These are phyloP conservation scores for Mycena rebaudengoi DNA, from an alignment of 768 basidiomycete genomes.

Conservation along the genomic window DNA sequence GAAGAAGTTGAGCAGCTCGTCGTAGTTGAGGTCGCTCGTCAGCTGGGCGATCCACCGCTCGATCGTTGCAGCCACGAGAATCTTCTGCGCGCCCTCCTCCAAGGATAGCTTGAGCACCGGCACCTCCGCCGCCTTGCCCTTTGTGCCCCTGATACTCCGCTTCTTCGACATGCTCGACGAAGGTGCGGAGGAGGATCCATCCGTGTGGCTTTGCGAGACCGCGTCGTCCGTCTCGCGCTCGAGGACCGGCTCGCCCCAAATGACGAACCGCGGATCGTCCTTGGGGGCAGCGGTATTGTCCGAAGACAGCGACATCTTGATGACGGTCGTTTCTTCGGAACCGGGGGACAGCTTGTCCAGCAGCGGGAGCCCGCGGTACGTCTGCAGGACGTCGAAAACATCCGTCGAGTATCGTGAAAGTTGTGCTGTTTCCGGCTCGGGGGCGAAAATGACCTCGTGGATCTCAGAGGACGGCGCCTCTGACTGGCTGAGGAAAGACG, in stretches of 20 bases:
- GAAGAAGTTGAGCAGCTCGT: constrained; percentile 90
- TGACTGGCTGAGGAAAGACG: constrained; percentile 23
- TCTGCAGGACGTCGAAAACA: constrained; percentile 84
- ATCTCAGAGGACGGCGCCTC: constrained; percentile 24
- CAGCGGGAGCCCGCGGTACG: constrained; percentile 78
- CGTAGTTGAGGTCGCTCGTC: constrained; percentile 86
- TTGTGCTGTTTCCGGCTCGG: constrained; percentile 56
- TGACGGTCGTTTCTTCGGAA: constrained; percentile 70
- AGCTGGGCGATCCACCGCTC: constrained; percentile 94
- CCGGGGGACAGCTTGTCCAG: constrained; percentile 71
- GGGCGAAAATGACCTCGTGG: constrained; percentile 37
- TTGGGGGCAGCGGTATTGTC: constrained; percentile 78
- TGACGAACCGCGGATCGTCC: constrained; percentile 90
- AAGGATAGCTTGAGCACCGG: constrained; percentile 32
- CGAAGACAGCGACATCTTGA: constrained; percentile 72
- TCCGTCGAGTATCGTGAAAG: constrained; percentile 75
- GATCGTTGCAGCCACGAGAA: constrained; percentile 90
- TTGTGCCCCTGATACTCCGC: constrained; percentile 42
- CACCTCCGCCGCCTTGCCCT: constrained; percentile 39
- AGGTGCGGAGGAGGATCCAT: constrained; percentile 47
- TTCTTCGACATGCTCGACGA: constrained; percentile 48
- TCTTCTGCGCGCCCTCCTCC: constrained; percentile 46
- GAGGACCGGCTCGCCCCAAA: constrained; percentile 76
- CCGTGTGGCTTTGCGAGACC: constrained; percentile 47
- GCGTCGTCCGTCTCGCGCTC: constrained; percentile 44